Evolutionary conservation across 2,329 filamentous ascomycete genomes (phyloP).

Genomic region (Allantophomopsis lycopodina): DNA sequence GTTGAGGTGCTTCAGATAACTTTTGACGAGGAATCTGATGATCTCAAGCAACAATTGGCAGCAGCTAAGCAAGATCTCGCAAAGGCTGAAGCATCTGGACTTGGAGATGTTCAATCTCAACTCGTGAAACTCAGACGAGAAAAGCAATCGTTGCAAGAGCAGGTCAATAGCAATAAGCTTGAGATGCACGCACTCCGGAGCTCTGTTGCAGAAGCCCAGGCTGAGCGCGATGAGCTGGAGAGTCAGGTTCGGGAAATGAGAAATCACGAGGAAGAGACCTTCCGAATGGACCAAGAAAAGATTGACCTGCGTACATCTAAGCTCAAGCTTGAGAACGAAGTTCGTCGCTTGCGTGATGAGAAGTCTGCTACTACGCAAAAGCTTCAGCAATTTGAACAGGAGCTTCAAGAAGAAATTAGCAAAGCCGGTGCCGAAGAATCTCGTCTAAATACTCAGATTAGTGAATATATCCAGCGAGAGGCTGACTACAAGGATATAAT

Average conservation of each 20-base stretch:
- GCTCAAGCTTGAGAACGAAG: slow-evolving; percentile 52
- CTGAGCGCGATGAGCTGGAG: slow-evolving; percentile 54
- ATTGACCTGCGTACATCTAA: slow-evolving; percentile 55
- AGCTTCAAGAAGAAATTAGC: slow-evolving; percentile 1
- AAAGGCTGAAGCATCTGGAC: slow-evolving; percentile 15
- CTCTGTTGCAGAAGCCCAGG: slow-evolving; percentile 42
- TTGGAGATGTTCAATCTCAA: slow-evolving; percentile 39
- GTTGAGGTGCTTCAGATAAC: slow-evolving; percentile 55
- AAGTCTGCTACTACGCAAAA: slow-evolving; percentile 23
- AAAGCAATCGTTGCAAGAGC: slow-evolving; percentile 48
- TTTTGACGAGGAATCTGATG: slow-evolving; percentile 29
- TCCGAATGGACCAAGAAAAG: slow-evolving; percentile 53
- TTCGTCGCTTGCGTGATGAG: slow-evolving; percentile 51
- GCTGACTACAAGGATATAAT: slow-evolving; percentile 45
- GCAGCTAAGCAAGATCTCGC: slow-evolving; percentile 17
- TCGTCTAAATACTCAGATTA: slow-evolving; percentile 27
- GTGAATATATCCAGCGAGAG: slow-evolving; percentile 51
- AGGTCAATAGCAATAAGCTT: slow-evolving; percentile 41
- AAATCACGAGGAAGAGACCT: slow-evolving; percentile 41
- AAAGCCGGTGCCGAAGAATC: slow-evolving; percentile 4
- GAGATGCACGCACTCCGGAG: slow-evolving; percentile 45
- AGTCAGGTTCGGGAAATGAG: slow-evolving; percentile 40
- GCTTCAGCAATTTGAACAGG: background rate
- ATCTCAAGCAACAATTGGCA: slow-evolving; percentile 28
- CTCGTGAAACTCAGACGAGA: slow-evolving; percentile 43